phyloP scores from a whole-genome alignment of 164 flowering plant genomes.

The Hamamelis virginiana region DNA sequence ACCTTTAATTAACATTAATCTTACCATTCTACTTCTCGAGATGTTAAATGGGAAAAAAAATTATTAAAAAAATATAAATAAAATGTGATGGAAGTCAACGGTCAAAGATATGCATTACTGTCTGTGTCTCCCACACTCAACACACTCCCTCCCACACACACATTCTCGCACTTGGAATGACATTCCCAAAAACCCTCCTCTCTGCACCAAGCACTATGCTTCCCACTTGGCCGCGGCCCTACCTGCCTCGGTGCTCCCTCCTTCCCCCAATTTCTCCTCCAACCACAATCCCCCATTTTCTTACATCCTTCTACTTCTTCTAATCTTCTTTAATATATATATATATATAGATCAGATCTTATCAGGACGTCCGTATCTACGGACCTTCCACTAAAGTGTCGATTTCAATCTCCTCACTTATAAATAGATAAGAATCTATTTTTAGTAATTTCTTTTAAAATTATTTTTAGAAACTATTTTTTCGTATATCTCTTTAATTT shows the following conservation, averaged over 20 bases:
- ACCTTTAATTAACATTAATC: background rate
- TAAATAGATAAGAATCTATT: no score
- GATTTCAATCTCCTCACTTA: no score
- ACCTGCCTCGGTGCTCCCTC: constrained; percentile 45
- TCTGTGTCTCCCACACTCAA: constrained; percentile 49
- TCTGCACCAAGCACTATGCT: constrained; percentile 48
- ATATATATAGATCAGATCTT: no score
- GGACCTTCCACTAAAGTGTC: no score
- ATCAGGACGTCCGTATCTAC: no score
- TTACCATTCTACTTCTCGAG: constrained; percentile 23
- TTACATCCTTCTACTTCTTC: no score
- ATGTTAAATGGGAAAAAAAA: constrained; percentile 21
- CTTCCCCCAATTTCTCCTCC: constrained; percentile 15
- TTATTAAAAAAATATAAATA: constrained; percentile 10
- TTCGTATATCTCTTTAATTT: no score
- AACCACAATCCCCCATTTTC: constrained; percentile 13
- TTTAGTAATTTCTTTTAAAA: no score
- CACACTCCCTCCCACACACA: constrained; percentile 27
- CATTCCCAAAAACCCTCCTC: constrained; percentile 35
- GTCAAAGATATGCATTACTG: constrained; percentile 54
- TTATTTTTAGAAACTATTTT: no score
- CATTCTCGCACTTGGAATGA: constrained; percentile 17
- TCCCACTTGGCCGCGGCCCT: constrained; percentile 41
- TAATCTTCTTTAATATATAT: no score
- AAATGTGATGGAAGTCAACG: constrained; percentile 36